Percentiles rank a stretch among this genome's conserved stretches.
These are phyloP conservation scores for Crucihimalaya himalaica DNA, from an alignment of 345 rosid genomes.

Conservation along the genomic window DNA sequence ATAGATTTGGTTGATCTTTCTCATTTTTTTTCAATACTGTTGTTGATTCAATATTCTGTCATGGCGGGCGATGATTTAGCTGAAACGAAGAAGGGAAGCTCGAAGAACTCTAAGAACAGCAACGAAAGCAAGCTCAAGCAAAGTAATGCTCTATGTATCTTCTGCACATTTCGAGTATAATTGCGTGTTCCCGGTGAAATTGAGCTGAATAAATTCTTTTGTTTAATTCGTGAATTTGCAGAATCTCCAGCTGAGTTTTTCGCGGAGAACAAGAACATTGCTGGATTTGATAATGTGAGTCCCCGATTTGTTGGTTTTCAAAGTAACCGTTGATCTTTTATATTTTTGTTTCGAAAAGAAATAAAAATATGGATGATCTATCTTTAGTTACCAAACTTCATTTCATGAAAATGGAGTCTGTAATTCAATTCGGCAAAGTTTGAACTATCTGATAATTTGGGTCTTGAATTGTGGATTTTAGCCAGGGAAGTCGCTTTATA, in stretches of 20 bases:
- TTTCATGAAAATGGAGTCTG: neutral
- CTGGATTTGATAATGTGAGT: slow-evolving; percentile 96
- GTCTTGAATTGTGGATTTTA: slow-evolving; percentile 30
- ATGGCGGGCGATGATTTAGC: slow-evolving; percentile 51
- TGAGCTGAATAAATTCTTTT: neutral
- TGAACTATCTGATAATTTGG: slow-evolving; percentile 18
- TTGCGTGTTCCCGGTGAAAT: neutral
- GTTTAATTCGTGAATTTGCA: slow-evolving; percentile 41
- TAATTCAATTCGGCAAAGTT: neutral
- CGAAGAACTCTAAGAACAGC: slow-evolving; percentile 56
- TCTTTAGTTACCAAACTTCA: neutral
- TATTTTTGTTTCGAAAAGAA: neutral
- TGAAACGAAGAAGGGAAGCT: slow-evolving; percentile 62
- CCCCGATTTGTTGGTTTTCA: slow-evolving; percentile 2
- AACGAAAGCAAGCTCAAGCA: slow-evolving; percentile 86
- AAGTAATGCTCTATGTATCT: slow-evolving; percentile 46
- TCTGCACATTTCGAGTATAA: neutral
- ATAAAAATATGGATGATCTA: neutral
- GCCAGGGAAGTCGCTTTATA: slow-evolving; percentile 92
- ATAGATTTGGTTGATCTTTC: slow-evolving; percentile 14
- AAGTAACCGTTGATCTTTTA: neutral
- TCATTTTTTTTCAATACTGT: neutral
- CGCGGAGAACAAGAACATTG: slow-evolving; percentile 97
- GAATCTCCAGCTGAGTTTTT: slow-evolving; percentile 99
- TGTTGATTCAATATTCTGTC: slow-evolving; percentile 38